Base-by-base conservation (phyloP, 192 early-diverging fungal species). In the Umbelopsis sp. region DNA sequence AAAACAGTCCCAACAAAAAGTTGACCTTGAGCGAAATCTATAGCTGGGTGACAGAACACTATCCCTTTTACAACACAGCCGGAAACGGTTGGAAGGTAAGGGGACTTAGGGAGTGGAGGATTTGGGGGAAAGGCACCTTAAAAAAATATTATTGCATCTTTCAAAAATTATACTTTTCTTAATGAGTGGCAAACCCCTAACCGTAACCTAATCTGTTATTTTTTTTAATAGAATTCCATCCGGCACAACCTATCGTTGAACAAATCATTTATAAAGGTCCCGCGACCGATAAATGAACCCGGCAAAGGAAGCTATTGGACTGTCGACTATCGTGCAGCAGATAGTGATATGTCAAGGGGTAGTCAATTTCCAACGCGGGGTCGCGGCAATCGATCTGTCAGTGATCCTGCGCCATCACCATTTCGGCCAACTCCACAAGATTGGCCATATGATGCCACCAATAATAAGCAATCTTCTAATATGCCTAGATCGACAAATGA, bases 231-330 rank as follows among this genome's bases (percentile, higher is more conserved):
- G 90, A 95, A 95, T 71, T 95, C 92, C 7, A 89, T 95, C 61
- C 86, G 93, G 21, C 93, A 95, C 74, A 94, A 94, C 74, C 74
- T 95, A 33, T 91, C 91, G 1, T 80, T 94, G 37, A 94, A 94
- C 78, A 91, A 91, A 61, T 81, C 79, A 9, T 95, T 95, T 82
- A 83, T 92, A 22, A 85, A 88, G 50, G 87, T 93, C 5, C 84
- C 91, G 18, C 83, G 93, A 20, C 88, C 91, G 11, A 86, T 91
- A 64, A 92, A 91, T 72, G 92, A 94, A 71, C 92, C 92, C 16
- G 92, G 92, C 21, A 94, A 94, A 80, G 92, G 92, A 27, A 88
- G 91, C 23, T 94, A 91, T 66, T 94, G 92, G 92, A 91, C 88
- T 0, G 87, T 94, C 15, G 91, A 94, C 68, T 76, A 81, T 23